Evolutionary conservation across 495 filamentous ascomycete genomes (phyloP), one percentile per base, ranked within the genome.

Genomic region (Aspergillus egyptiacus): DNA sequence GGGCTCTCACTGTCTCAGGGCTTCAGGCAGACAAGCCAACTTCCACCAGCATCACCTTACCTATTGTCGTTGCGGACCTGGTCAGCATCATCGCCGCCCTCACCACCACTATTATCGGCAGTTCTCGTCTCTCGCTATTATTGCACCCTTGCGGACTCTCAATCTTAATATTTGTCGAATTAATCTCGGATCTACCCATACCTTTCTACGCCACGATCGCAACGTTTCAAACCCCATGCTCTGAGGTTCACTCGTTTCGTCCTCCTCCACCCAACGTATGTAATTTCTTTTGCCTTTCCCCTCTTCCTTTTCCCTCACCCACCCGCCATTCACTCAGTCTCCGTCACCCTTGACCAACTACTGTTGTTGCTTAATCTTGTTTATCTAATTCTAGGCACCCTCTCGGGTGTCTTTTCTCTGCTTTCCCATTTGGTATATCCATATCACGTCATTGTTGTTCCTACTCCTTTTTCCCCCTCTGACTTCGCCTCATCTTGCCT

Each of bases 221-320:
- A 48, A 58, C 50, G 52, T 55, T 42, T 50, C 42, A 56, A 42
- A 58, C 60, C 62, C 33, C 65, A 68, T 68, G 67, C 62, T 67
- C 50, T 68, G 67, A 70, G 65, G 60, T 55, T 62, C 60, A 54
- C 27, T 62, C 56, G 51, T 62, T 60, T 61, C 51, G 54, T 65
- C 56, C 60, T 63, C 60, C 40, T 68, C 65, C 62, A 67, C 67
- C 64, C 60, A 65, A 64, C 62, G 67, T 71, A 71, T 55, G 65
- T 68, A 52, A 50, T 27, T 34, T 51, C 11, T 18, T 31, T 22
- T 36, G 20, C 28, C 27, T 43, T 28, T 41, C 28, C 40, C 20
- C 15, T 13, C 22, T 32, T 30, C 35, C 5, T 24, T 30, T 11
- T 30, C 9, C 23, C 8, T 17, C 24, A 27, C 35, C 14, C 24